These are phyloP conservation scores for Leptodermis oblonga DNA, from an alignment of 257 asterid species.

Conservation along the genomic window DNA sequence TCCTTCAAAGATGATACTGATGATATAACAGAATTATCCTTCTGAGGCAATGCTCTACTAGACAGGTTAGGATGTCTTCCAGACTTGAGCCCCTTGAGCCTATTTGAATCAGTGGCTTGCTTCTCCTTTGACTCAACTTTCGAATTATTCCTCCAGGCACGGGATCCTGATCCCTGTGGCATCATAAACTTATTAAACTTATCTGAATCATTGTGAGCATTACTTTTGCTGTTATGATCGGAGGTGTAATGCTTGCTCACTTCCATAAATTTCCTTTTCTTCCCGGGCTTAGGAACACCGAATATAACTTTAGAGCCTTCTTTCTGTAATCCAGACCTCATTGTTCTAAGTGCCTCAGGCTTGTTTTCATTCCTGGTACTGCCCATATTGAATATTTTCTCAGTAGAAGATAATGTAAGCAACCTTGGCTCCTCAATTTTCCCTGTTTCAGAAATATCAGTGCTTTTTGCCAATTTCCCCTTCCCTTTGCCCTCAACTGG, in stretches of 20 bases:
- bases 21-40: slow-evolving; percentile 40
- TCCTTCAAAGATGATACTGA: slow-evolving; percentile 37
- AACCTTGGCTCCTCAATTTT: slow-evolving; percentile 40
- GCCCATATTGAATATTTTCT: slow-evolving; percentile 58
- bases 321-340: slow-evolving; percentile 73
- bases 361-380: slow-evolving; percentile 47
- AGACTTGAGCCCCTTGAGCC: slow-evolving; percentile 45
- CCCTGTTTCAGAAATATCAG: slow-evolving; percentile 37
- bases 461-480: slow-evolving; percentile 36
- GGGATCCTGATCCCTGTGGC: slow-evolving; percentile 62
- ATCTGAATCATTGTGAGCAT: slow-evolving; percentile 45
- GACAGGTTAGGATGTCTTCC: slow-evolving; percentile 63
- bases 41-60: slow-evolving; percentile 46
- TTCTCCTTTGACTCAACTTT: slow-evolving; percentile 59
- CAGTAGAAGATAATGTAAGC: slow-evolving; percentile 57
- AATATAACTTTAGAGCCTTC: slow-evolving; percentile 73
- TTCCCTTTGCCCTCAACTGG: slow-evolving; percentile 47
- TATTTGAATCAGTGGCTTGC: slow-evolving; percentile 44
- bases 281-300: slow-evolving; percentile 95
- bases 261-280: slow-evolving; percentile 91
- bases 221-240: slow-evolving; percentile 42
- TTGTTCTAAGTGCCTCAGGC: slow-evolving; percentile 44
- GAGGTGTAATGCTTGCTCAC: slow-evolving; percentile 89
- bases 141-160: slow-evolving; percentile 46
- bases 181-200: slow-evolving; percentile 47